Evolutionary conservation across 495 filamentous ascomycete species (phyloP).

Genomic region (Penicillium soppii): DNA sequence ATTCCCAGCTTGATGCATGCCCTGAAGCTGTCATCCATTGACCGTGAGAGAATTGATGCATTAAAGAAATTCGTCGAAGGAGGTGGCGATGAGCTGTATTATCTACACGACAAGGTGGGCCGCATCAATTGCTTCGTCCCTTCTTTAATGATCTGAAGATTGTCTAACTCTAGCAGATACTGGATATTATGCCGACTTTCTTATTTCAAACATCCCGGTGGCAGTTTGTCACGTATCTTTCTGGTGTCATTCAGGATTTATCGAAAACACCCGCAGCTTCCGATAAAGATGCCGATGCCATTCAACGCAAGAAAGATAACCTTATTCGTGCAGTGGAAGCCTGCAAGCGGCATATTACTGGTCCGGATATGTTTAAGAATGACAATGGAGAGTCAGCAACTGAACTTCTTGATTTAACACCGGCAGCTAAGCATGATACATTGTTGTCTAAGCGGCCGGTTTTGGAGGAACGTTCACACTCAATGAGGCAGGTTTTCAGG

Average conservation of each 20-base stretch:
- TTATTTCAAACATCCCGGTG: slow-evolving; percentile 86
- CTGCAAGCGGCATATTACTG: slow-evolving; percentile 32
- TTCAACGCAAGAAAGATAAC: slow-evolving; percentile 41
- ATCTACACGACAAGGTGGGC: slow-evolving; percentile 64
- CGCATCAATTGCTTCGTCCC: not conserved
- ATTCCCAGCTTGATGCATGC: slow-evolving; percentile 62
- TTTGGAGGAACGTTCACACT: slow-evolving; percentile 24
- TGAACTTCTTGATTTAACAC: slow-evolving; percentile 34
- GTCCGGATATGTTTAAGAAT: slow-evolving; percentile 35
- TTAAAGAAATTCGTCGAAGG: slow-evolving; percentile 77
- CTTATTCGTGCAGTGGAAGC: slow-evolving; percentile 38
- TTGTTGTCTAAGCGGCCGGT: slow-evolving; percentile 29
- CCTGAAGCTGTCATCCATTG: slow-evolving; percentile 69
- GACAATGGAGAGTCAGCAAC: slow-evolving; percentile 14
- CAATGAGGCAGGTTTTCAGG: slow-evolving; percentile 41
- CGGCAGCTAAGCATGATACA: slow-evolving; percentile 24
- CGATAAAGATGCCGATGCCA: slow-evolving; percentile 28
- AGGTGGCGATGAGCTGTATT: slow-evolving; percentile 74
- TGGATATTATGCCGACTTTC: slow-evolving; percentile 79
- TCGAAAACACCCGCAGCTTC: slow-evolving; percentile 18
- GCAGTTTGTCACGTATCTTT: slow-evolving; percentile 68
- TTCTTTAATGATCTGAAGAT: not conserved
- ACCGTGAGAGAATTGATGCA: slow-evolving; percentile 84
- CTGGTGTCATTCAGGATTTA: slow-evolving; percentile 55
- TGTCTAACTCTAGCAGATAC: slow-evolving; percentile 53